phyloP scores from a whole-genome alignment of 2,329 filamentous ascomycete genomes.

The Ascochyta koolunga region DNA sequence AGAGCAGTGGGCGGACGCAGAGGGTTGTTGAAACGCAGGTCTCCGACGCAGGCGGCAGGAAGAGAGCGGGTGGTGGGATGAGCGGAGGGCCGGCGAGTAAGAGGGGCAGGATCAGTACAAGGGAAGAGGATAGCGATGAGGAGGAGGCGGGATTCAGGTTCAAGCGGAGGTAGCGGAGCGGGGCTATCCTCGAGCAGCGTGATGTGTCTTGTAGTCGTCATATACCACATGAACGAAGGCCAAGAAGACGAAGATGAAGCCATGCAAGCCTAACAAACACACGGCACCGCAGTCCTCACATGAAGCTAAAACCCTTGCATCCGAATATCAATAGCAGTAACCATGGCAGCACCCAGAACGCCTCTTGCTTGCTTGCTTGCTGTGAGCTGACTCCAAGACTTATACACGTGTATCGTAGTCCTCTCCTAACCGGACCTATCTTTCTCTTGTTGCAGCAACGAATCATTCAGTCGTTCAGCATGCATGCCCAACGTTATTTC shows the following conservation, averaged over 20 bases:
- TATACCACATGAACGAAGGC: conserved; percentile 1
- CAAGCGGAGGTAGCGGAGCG: conserved; percentile 43
- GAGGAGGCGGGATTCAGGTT: conserved; percentile 64
- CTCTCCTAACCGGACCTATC: too few relatives aligned
- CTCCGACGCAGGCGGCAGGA: conserved; percentile 36
- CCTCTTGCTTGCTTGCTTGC: conserved; percentile 16
- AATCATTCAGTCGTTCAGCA: too few relatives aligned
- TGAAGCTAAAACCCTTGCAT: background rate
- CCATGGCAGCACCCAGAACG: conserved; percentile 18
- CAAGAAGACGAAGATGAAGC: background rate
- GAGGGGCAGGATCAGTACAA: conserved; percentile 28
- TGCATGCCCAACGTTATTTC: too few relatives aligned
- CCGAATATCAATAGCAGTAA: background rate
- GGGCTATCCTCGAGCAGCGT: background rate
- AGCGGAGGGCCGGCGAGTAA: conserved; percentile 37
- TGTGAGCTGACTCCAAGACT: background rate
- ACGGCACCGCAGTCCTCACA: background rate
- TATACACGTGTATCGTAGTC: background rate
- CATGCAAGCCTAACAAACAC: too few relatives aligned
- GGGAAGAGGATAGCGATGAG: conserved; percentile 61
- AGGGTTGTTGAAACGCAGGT: conserved; percentile 40
- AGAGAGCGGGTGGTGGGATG: conserved; percentile 34
- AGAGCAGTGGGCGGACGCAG: conserved; percentile 34
- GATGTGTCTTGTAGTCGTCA: background rate
- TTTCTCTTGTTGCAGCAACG: too few relatives aligned